phyloP scores from a whole-genome alignment of 768 basidiomycete species.

The Russula lepida region DNA sequence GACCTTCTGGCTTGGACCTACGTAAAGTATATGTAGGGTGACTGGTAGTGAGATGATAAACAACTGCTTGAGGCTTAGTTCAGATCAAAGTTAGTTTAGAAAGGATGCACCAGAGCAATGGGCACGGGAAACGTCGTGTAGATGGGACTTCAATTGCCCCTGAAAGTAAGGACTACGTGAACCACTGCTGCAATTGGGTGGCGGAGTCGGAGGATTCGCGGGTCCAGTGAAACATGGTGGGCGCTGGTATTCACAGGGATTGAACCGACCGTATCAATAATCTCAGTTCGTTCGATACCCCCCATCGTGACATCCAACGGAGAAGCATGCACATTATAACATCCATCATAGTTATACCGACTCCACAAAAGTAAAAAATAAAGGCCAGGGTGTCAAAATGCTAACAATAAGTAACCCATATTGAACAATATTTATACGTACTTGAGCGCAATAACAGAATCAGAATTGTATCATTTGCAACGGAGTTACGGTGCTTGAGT shows the following conservation, averaged over 20 bases:
- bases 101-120: background rate
- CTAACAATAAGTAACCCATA: too few species aligned
- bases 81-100: background rate
- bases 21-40: background rate
- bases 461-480: too few species aligned
- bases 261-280: too few species aligned
- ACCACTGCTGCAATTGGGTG: background rate
- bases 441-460: too few species aligned
- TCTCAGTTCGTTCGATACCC: too few species aligned
- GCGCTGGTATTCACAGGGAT: too few species aligned
- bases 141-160: background rate
- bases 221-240: too few species aligned
- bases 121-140: background rate
- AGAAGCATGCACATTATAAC: background rate
- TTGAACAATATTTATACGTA: too few species aligned
- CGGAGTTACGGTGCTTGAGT: too few species aligned
- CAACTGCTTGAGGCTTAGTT: too few species aligned
- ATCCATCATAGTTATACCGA: background rate
- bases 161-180: background rate
- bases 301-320: background rate
- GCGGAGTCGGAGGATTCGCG: too few species aligned
- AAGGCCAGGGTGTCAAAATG: background rate
- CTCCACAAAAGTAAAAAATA: background rate
- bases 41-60: background rate
- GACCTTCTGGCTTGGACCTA: background rate